A percentile compares a stretch with the other conserved stretches of the same genome.
These are phyloP conservation scores for Orbilia javanica DNA, from an alignment of 2,329 filamentous ascomycete species.

Conservation along the genomic window DNA sequence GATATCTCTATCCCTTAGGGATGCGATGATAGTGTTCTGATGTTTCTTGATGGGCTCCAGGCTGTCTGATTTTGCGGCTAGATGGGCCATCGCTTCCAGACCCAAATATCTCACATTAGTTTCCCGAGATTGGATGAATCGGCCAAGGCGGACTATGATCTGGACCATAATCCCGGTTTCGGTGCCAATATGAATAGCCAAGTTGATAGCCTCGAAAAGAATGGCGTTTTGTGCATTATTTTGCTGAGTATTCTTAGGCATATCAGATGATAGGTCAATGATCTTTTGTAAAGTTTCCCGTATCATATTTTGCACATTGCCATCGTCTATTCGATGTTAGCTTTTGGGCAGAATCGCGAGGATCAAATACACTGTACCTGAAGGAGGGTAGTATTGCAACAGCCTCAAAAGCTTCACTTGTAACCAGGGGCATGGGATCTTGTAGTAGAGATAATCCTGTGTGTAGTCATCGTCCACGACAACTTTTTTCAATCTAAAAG, in stretches of 20 bases:
- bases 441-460: constrained; percentile 96
- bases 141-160: constrained; percentile 88
- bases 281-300: constrained; percentile 92
- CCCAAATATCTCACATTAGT: constrained; percentile 98
- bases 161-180: constrained; percentile 96
- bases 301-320: constrained; percentile 89
- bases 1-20: constrained; percentile 93
- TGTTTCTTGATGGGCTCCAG: constrained; percentile 98
- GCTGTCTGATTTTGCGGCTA: constrained; percentile 92
- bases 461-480: constrained; percentile 90
- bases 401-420: constrained; percentile 93
- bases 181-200: constrained; percentile 96
- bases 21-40: constrained; percentile 94
- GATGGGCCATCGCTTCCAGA: constrained; percentile 96
- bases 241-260: constrained; percentile 98
- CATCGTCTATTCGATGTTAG: constrained; percentile 76
- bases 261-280: constrained; percentile 88
- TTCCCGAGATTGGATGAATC: constrained; percentile 96
- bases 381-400: constrained; percentile 95
- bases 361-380: constrained; percentile 71
- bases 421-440: constrained; percentile 98
- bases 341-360: constrained; percentile 42
- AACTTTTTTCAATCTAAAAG: constrained; percentile 87
- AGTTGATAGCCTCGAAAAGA: constrained; percentile 96
- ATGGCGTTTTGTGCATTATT: constrained; percentile 99